Conservation (phyloP, 2,329 filamentous ascomycete genomes). For the Metarhizium album region DNA sequence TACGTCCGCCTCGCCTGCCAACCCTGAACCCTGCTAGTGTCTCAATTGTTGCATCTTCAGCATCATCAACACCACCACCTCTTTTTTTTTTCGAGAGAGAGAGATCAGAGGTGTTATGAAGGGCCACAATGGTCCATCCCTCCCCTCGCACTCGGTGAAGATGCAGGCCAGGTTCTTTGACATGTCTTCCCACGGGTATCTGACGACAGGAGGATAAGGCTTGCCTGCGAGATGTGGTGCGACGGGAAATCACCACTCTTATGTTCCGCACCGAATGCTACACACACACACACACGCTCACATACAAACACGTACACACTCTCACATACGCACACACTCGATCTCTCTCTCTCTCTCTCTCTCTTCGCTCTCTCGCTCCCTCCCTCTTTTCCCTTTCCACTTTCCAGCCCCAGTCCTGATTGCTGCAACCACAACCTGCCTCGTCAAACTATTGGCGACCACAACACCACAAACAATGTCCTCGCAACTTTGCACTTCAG, state of each 20-base stretch:
- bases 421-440: neutral
- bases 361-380: too few species aligned
- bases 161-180: neutral
- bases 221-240: neutral
- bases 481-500: too few species aligned
- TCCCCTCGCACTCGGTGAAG: neutral
- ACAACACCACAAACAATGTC: neutral
- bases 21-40: neutral
- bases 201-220: neutral
- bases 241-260: neutral
- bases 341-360: too few species aligned
- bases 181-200: neutral
- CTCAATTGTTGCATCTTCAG: neutral
- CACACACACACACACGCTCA: neutral
- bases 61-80: neutral
- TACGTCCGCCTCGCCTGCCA: slow-evolving; percentile 1
- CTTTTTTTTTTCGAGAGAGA: neutral
- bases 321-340: too few species aligned
- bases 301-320: neutral
- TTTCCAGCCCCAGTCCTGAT: neutral
- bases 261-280: neutral
- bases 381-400: too few species aligned
- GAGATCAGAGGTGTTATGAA: neutral
- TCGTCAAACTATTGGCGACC: too few species aligned
- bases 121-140: neutral